Base-by-base conservation (phyloP, 306 rosid species). In the Ceratonia siliqua region DNA sequence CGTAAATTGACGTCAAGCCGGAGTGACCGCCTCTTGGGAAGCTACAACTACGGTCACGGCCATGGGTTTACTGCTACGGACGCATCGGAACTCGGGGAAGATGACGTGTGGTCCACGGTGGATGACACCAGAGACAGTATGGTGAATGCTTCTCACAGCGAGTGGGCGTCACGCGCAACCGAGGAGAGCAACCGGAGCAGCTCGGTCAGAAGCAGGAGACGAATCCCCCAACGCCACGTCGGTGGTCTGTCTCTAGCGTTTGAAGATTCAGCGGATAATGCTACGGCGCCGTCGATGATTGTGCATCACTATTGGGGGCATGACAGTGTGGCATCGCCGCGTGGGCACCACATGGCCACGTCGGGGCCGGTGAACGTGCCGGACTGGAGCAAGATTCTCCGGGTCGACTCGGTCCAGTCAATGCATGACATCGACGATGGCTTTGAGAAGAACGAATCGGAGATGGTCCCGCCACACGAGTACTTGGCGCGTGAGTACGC, bases 301-400 rank as follows among this genome's bases (percentile, higher is more conserved):
- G 80, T 92, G 81, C 93, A 94, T 73, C 94, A 86, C 84, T 85
- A 84, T 75, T 82, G 81, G 2, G 90, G 88, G 14, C 78, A 82
- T 59, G 86, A 88, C 39, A 55, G 77, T 78, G 71, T 73, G 67
- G 61, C 86, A 1, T 59, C 85, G 0, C 79, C 82, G 5, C 62
- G 71, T 7, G 86, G 82, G 1, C 85, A 45, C 52, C 88, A 84
- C 32, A 22, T 90, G 87, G 97, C 99, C 35, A 63, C 89, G 71
- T 95, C 99, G 17, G 93, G 92, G 30, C 99, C 99, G 6, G 77
- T 95, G 72, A 95, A 92, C 89, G 98, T 92, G 50, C 98, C 99
- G 6, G 99, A 95, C 69, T 95, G 99, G 99, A 90, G 96, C 74
- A 92, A 90, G 91, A 95, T 95, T 43, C 92, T 90, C 65, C 89